Base-by-base conservation (phyloP, 1,284 basidiomycete species). In the Cutaneotrichosporon sp. region DNA sequence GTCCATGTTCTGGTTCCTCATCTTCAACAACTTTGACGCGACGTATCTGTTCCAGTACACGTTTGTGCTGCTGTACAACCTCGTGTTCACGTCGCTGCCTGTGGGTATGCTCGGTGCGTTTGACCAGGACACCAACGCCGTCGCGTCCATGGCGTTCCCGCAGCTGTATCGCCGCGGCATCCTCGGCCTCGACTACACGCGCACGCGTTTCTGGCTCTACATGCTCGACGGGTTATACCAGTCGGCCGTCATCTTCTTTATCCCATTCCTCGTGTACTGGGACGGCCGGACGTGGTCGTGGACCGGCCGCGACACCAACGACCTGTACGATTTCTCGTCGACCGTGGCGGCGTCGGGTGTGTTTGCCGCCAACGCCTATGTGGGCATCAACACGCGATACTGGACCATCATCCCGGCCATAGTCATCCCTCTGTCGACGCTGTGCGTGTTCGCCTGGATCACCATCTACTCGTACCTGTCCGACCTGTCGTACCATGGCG, bases 21-120 rank as follows among this genome's bases (percentile, higher is more conserved):
- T 90, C 50, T 94, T 84, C 77, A 55, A 18, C 68, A 89, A 88
- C 73, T 97, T 94, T 76, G 88, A 94, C 72, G 89, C 88, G 51
- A 93, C 91, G 1, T 97, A 97, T 77, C 77, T 97, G 60, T 97
- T 93, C 75, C 87, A 97, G 71, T 96, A 96, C 77, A 94, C 90
- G 8, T 91, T 93, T 76, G 84, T 94, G 61, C 77, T 94, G 62
- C 78, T 93, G 22, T 96, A 84, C 80, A 97, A 94, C 74, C 80
- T 94, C 65, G 78, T 90, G 66, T 98, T 97, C 78, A 97, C 93
- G 3, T 94, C 91, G 1, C 76, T 97, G 18, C 92, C 92, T 20
- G 90, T 97, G 62, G 88, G 90, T 55, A 80, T 87, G 49, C 82
- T 97, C 54, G 94, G 94, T 73, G 86, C 90, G 17, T 94, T 97